phyloP scores from a whole-genome alignment of 805 yeast genomes.

The Ogataea sp. region DNA sequence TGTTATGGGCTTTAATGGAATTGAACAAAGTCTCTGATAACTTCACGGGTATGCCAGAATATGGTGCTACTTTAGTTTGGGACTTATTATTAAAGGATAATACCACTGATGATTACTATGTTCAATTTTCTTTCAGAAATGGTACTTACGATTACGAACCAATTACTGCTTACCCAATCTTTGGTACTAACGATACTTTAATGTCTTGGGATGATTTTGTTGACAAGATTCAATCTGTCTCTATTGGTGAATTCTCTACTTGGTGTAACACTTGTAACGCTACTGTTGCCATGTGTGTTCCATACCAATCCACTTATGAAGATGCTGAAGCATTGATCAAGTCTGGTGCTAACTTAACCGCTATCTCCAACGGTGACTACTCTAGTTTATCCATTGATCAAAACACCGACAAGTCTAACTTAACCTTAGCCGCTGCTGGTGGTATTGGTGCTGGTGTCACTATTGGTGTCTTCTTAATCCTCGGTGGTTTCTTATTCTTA shows the following conservation, averaged over 20 bases:
- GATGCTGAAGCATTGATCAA: constrained; percentile 20
- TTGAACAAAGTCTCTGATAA: constrained; percentile 25
- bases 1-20: constrained; percentile 27
- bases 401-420: constrained; percentile 7
- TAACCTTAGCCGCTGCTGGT: constrained; percentile 36
- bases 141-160: constrained; percentile 31
- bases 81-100: constrained; percentile 28
- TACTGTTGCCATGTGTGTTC: constrained; percentile 25
- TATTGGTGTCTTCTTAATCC: constrained; percentile 29
- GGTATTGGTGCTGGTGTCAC: constrained; percentile 50
- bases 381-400: constrained; percentile 12
- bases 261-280: constrained; percentile 37
- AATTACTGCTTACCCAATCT: constrained; percentile 29
- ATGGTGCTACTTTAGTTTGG: constrained; percentile 37
- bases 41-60: constrained; percentile 40
- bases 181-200: constrained; percentile 23
- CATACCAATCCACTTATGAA: constrained; percentile 23
- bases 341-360: constrained; percentile 24
- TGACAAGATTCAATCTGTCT: constrained; percentile 15
- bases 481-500: constrained; percentile 23
- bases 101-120: constrained; percentile 18
- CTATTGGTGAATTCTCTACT: constrained; percentile 17
- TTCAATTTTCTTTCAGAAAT: constrained; percentile 37
- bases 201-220: constrained; percentile 31
- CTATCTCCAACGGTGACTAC: constrained; percentile 21